Percentiles rank a stretch among this genome's conserved stretches.
These are phyloP conservation scores for Dioscorea cayenensis DNA, from an alignment of 116 monocot genomes.

Conservation along the genomic window DNA sequence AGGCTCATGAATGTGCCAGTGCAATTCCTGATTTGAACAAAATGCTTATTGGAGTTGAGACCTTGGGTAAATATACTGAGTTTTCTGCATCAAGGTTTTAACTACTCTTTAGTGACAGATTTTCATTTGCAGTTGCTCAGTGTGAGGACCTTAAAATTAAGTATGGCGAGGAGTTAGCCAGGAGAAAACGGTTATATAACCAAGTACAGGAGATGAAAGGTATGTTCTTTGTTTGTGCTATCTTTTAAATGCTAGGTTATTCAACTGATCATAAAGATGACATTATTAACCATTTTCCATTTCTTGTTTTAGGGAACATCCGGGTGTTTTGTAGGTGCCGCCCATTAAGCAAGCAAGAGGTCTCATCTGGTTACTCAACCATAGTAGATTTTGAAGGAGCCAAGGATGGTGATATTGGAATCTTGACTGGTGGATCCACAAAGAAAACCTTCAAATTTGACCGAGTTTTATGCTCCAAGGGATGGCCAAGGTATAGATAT, in stretches of 20 bases:
- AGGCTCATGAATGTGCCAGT: conserved; percentile 67
- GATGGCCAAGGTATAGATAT: conserved; percentile 52
- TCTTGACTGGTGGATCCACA: conserved; percentile 34
- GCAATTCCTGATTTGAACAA: conserved; percentile 69
- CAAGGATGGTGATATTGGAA: conserved; percentile 73
- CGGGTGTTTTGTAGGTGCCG: conserved; percentile 91
- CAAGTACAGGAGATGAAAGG: conserved; percentile 88
- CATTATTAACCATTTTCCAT: background rate
- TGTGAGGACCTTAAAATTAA: conserved; percentile 70
- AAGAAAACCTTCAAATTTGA: conserved; percentile 85
- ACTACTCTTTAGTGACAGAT: background rate
- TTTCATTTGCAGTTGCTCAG: conserved; percentile 45
- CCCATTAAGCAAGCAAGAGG: conserved; percentile 69
- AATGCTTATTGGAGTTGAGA: conserved; percentile 64
- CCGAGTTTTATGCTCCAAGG: conserved; percentile 61
- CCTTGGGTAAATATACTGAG: conserved; percentile 45
- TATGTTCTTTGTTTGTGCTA: background rate
- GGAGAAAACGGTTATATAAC: conserved; percentile 67
- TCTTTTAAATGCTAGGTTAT: background rate
- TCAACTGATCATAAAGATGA: background rate
- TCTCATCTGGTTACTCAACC: conserved; percentile 31
- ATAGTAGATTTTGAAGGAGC: conserved; percentile 72
- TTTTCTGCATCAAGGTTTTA: background rate
- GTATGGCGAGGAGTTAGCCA: conserved; percentile 66
- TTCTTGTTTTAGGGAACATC: conserved; percentile 66